Conservation (phyloP, 2,329 filamentous ascomycete species). For the Dactylellina cionopaga region DNA sequence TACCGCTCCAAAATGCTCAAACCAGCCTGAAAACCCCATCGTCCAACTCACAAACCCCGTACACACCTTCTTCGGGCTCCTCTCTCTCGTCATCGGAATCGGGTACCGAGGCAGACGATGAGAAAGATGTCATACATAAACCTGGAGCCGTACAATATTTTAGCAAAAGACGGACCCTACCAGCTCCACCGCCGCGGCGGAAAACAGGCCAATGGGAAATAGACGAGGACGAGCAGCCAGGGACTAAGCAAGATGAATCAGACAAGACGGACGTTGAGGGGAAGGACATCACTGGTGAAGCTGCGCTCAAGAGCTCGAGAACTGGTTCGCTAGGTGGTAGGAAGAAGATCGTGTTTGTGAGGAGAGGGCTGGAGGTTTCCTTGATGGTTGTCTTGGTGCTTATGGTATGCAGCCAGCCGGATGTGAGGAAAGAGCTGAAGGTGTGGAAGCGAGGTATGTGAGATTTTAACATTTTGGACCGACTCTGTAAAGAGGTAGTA, state of each 20-base stretch:
- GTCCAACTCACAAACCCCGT: background rate
- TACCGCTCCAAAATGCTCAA: conserved; percentile 49
- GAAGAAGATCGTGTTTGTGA: conserved; percentile 55
- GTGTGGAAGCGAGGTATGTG: conserved; percentile 54
- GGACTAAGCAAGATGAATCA: conserved; percentile 49
- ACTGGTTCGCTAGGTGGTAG: conserved; percentile 49
- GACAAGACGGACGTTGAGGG: conserved; percentile 49
- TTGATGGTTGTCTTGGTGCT: conserved; percentile 54
- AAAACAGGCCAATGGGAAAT: conserved; percentile 55
- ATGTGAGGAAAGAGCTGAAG: conserved; percentile 54
- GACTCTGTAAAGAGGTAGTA: conserved; percentile 12
- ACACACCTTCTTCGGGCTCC: conserved; percentile 37
- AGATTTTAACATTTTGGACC: conserved; percentile 45
- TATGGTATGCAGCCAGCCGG: conserved; percentile 53
- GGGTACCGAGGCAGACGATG: conserved; percentile 57
- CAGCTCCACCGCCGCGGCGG: conserved; percentile 55
- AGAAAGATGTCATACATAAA: conserved; percentile 53
- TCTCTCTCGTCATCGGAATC: conserved; percentile 60
- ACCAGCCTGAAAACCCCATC: conserved; percentile 22
- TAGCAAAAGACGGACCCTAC: conserved; percentile 43
- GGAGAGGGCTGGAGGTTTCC: conserved; percentile 55
- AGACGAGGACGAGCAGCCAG: conserved; percentile 53
- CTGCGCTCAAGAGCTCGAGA: conserved; percentile 25
- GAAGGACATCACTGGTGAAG: conserved; percentile 27
- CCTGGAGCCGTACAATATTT: conserved; percentile 36